Base-by-base conservation (phyloP, 2,329 filamentous ascomycete genomes). In the Paracamarosporium sp. region DNA sequence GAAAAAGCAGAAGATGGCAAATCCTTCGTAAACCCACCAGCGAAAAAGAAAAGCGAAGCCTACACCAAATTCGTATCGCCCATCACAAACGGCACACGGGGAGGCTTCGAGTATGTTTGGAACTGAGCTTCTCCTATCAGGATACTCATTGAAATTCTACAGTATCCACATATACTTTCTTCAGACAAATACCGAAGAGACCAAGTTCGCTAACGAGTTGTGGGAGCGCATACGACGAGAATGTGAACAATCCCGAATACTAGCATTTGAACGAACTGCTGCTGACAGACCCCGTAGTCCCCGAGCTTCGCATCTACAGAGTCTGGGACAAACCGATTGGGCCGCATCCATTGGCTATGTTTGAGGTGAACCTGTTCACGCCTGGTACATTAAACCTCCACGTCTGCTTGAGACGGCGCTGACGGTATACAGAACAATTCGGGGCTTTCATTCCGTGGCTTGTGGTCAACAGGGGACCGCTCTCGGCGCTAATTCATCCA, bases 371-470 rank as follows among this genome's bases (percentile, higher is more conserved):
- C 66, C 44, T 97, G 20, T 92, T 94, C 74, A 92, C 89, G 0
- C 93, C 93, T 0, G 73, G 74, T 74, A 66, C 20, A 38, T 13
- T 15, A 38, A 22, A 30, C 13, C n/a, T 50, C 11, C 28, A 28
- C 2, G 11, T 12, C 12, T 43, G n/a, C 13, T n/a, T 44, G 17
- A 2, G 65, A 24, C 44, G 17, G 44, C n/a, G 24, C 13, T 38
- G 44, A 47, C 9, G 12, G 15, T 13, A 24, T 22, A 24, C 27
- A 73, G 88, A 87, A 3, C 91, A 97, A 74, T 97, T 97, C 70
- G 93, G 93, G 0, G 93, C 93, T 0, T 96, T 97, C 68, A 80
- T 97, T 36, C 85, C 91, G 0, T 97, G 93, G 93, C 79, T 97
- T 28, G 85, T 91, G 28, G 86, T 97, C 56, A 89, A 93, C 77